Evolutionary conservation across 257 asterid species (phyloP), one percentile per base, ranked within the genome.

Genomic region (Nicotiana undulata): DNA sequence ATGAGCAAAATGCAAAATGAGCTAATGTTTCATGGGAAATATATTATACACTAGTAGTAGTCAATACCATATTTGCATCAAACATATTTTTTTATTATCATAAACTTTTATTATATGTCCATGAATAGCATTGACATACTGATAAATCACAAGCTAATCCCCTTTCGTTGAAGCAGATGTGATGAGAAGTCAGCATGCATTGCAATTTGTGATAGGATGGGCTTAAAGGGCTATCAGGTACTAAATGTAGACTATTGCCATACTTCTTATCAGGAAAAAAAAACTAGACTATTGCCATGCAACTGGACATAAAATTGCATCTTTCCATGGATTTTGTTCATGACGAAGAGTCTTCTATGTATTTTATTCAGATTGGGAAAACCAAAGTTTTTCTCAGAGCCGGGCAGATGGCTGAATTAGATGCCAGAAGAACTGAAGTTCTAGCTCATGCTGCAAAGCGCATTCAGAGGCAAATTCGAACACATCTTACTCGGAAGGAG

Each of bases 391-490:
- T 95, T 83, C 97, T 95, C 55, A 88, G 99, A 89, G 99, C 99
- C 28, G 99, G 99, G 56, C 98, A 95, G 89, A 95, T 95, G 97
- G 99, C 99, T 40, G 98, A 93, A 80, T 84, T 93, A 87, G 99
- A 93, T 85, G 95, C 98, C 86, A 87, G 97, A 85, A 86, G 98
- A 83, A 91, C 98, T 81, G 98, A 93, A 88, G 86, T 95, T 81
- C 84, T 93, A 82, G 97, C 93, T 82, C 89, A 79, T 82, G 98
- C 98, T 40, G 97, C 91, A 40, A 92, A 82, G 86, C 85, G 88
- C 83, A 87, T 95, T 72, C 99, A 95, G 87, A 95, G 98, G 86
- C 97, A 93, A 85, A 92, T 95, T 63, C 88, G 94, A 75, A 91
- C 99, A 17, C 65, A 90, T 85, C 93, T 93, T 75, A 82, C 97